Conservation (phyloP, 148 eudicot genomes). For the Rhododendron mucronatum region DNA sequence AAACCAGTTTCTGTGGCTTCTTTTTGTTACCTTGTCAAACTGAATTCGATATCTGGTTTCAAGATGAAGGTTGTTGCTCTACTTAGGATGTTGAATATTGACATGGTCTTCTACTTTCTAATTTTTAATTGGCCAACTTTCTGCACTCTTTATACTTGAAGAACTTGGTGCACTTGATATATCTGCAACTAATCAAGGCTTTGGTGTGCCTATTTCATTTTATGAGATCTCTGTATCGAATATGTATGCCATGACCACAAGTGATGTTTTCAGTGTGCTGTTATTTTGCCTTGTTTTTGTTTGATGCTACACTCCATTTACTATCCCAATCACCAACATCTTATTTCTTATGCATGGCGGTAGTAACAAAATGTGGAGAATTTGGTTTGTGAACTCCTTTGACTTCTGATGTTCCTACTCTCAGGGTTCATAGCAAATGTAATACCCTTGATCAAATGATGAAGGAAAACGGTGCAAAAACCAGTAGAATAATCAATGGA, state of each 20-base stretch:
- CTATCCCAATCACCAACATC: background rate
- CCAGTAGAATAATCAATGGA: conserved; percentile 57
- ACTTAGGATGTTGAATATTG: background rate
- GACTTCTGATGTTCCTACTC: conserved; percentile 1
- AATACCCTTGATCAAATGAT: conserved; percentile 33
- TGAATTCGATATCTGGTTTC: background rate
- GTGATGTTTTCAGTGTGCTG: background rate
- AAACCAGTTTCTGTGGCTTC: background rate
- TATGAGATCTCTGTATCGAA: background rate
- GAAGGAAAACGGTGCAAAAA: conserved; percentile 56
- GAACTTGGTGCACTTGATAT: background rate
- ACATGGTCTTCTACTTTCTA: background rate
- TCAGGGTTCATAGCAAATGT: conserved; percentile 28
- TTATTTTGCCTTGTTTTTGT: background rate
- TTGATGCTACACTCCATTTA: background rate
- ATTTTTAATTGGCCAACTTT: background rate
- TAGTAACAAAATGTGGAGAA: background rate
- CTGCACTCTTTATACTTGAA: background rate
- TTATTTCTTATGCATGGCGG: background rate
- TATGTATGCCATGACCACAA: background rate
- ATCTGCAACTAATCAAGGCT: background rate
- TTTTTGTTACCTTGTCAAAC: background rate
- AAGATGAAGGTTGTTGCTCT: background rate
- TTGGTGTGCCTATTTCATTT: background rate
- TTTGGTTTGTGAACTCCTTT: conserved; percentile 11